These are phyloP conservation scores for Pichia sp. DNA, from an alignment of 1,139 yeast species.

Conservation along the genomic window DNA sequence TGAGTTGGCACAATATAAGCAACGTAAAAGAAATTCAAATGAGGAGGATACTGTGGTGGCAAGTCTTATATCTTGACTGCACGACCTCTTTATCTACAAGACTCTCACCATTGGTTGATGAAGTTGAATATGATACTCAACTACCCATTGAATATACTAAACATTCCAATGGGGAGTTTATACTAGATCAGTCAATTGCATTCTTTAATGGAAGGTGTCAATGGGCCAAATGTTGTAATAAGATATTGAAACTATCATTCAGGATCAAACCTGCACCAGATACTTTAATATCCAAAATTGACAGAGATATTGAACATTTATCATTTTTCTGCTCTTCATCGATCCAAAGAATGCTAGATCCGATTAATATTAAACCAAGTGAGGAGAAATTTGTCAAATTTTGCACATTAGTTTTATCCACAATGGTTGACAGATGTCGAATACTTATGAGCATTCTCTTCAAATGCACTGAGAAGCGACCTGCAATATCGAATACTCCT, in stretches of 20 bases:
- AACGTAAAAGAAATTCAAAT: constrained; percentile 43
- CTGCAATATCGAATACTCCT: background rate
- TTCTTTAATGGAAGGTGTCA: constrained; percentile 18
- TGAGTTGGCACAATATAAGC: constrained; percentile 38
- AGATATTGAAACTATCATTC: constrained; percentile 13
- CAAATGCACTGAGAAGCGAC: background rate
- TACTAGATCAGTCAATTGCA: constrained; percentile 16
- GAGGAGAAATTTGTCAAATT: constrained; percentile 14
- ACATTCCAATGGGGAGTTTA: constrained; percentile 10
- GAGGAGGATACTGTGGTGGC: constrained; percentile 57
- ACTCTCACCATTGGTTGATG: constrained; percentile 47
- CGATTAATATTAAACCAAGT: constrained; percentile 12
- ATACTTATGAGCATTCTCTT: constrained; percentile 13
- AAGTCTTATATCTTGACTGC: constrained; percentile 52
- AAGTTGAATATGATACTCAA: constrained; percentile 49
- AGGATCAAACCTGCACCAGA: constrained; percentile 10
- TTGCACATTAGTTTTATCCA: constrained; percentile 15
- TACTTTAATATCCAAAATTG: background rate
- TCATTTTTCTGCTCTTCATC: constrained; percentile 16
- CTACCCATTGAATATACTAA: constrained; percentile 32
- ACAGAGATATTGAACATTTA: constrained; percentile 14
- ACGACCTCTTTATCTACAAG: constrained; percentile 50
- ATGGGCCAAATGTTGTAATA: constrained; percentile 20
- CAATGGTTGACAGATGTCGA: constrained; percentile 18
- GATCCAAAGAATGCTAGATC: constrained; percentile 16